Percentiles rank a stretch among this genome's conserved stretches.
phyloP scores from a whole-genome alignment of 2,329 filamentous ascomycete genomes.

The Ophiostoma ulmi region DNA sequence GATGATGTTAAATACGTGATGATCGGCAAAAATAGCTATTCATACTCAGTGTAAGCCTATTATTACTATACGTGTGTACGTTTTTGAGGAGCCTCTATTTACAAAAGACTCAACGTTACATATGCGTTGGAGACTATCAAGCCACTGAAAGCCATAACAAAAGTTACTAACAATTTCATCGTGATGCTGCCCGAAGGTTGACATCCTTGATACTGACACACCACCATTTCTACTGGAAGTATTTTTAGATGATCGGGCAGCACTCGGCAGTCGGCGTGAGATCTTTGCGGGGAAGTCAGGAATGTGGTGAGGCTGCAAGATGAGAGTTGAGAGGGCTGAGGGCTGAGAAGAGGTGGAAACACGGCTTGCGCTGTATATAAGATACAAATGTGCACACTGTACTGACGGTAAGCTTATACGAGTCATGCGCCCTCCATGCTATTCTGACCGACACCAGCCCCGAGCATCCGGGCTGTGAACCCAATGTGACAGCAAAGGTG shows the following conservation, averaged over 20 bases:
- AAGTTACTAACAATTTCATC: no score
- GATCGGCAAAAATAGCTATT: no score
- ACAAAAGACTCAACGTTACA: neutral
- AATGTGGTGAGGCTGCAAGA: neutral
- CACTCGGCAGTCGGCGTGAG: neutral
- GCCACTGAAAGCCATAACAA: no score
- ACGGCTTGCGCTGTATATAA: neutral
- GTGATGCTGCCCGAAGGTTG: no score
- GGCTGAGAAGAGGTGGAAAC: neutral
- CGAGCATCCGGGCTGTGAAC: constrained; percentile 1
- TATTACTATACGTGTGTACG: no score
- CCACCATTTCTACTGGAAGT: neutral
- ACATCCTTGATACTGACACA: no score
- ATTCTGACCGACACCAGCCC: neutral
- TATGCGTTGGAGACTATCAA: neutral
- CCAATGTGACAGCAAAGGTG: neutral
- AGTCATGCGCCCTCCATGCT: neutral
- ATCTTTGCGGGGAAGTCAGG: neutral
- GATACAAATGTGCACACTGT: neutral
- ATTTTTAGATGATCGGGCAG: constrained; percentile 11
- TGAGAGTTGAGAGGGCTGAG: neutral
- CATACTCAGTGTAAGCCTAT: no score
- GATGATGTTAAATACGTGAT: no score
- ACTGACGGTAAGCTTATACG: neutral
- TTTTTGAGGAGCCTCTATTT: no score